Evolutionary conservation across 352 stramenopile species (phyloP).

Genomic region (Phytopythium kandeliae): DNA sequence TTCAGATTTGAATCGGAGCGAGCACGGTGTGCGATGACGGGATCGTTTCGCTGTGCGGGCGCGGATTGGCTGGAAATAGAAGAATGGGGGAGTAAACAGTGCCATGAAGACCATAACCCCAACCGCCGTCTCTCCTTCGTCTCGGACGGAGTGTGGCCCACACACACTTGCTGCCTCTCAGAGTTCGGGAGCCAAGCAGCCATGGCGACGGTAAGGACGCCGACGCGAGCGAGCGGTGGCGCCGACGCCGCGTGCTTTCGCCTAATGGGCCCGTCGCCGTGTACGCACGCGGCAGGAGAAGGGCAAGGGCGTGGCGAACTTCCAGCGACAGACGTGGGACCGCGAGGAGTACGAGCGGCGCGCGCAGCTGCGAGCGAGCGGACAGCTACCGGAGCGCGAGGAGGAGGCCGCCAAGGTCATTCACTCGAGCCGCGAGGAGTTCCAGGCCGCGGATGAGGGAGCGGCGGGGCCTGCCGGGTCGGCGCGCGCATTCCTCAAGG

Average conservation of each 20-base stretch:
- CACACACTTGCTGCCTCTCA: too few relatives aligned
- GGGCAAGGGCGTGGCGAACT: conserved; percentile 61
- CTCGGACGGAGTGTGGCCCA: too few relatives aligned
- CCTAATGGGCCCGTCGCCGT: background rate
- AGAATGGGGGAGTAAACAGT: too few relatives aligned
- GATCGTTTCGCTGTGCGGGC: too few relatives aligned
- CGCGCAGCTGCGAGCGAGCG: conserved; percentile 65
- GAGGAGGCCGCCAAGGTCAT: conserved; percentile 66
- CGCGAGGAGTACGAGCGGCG: conserved; percentile 70
- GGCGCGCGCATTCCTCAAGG: conserved; percentile 72
- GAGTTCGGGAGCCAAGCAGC: too few relatives aligned
- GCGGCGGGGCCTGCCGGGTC: conserved; percentile 59
- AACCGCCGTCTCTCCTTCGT: too few relatives aligned
- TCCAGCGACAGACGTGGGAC: conserved; percentile 83
- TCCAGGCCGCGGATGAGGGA: conserved; percentile 58
- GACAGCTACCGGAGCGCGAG: conserved; percentile 48
- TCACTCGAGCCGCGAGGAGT: conserved; percentile 69
- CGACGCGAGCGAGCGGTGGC: too few relatives aligned
- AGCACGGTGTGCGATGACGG: too few relatives aligned
- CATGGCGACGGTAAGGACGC: background rate
- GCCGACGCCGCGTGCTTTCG: background rate
- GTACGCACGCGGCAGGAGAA: conserved; percentile 35
- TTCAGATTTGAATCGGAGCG: conserved; percentile 16
- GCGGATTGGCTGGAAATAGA: too few relatives aligned
- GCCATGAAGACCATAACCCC: too few relatives aligned